Evolutionary conservation across 768 basidiomycete species (phyloP), one percentile per base, ranked within the genome.

Genomic region (Tubosaeta sp.): DNA sequence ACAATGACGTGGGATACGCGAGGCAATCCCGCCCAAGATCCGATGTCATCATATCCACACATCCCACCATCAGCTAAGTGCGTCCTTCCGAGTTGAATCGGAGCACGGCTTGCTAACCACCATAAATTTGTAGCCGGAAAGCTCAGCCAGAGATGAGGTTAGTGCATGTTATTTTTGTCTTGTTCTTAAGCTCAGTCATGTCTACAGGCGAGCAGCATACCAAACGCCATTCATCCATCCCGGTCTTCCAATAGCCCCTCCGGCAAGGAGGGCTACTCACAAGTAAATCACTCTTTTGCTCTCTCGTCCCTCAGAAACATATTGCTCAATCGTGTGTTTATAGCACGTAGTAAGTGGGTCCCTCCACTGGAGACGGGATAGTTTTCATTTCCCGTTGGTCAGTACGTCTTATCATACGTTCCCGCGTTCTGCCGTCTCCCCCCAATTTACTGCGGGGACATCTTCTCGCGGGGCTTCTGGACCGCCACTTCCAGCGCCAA

Each of bases 1-100:
- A 21, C 64, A 19, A 54, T 45, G 58, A 59, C 46, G 66, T 70
- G 64, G 67, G 68, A 68, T 27, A 3, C 54, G 44, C 56, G 59
- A 5, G 66, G 57, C 2, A 55, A 58, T 19, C 34, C 47, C 30
- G 36, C 44, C 11, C 56, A 58, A 48, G 56, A 61, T 34, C 52
- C 34, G 10, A 49, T 3, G 30, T 51, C 62, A 3, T 47, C 66
- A 4, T 41, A 31, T 43, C 49, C 56, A 13, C 51, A 36, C 30
- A 60, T 56, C 44, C 56, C 61, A 11, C 39, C 41, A 3, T 46
- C 56, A 13, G 27, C 50, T 2, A 58, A 48, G 67, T 68, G 25
- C 4, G 68, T 62, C 19, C 25, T 19, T 24, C 39, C 1, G 27
- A 18, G 14, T 32, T 40, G 8, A 36, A 31, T 11, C 29, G 25